Base-by-base conservation (phyloP, 768 basidiomycete genomes). In the Cystobasidium tubakii region DNA sequence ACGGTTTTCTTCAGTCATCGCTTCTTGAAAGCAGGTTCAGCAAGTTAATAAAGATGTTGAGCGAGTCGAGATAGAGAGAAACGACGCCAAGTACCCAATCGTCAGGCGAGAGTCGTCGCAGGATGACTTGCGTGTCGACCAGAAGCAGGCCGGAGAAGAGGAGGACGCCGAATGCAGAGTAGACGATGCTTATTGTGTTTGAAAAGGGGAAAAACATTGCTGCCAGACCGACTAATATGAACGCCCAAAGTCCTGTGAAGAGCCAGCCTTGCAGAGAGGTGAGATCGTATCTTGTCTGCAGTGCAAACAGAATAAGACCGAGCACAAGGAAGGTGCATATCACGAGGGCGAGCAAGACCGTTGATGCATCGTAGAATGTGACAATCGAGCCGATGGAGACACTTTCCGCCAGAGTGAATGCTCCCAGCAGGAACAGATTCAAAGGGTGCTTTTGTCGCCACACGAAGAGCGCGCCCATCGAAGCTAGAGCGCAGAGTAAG, bases 291-390 rank as follows among this genome's bases (percentile, higher is more conserved):
- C 79, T 80, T 10, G 71, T 64, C 75, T 80, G 78, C 34, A 62
- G 1, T 0, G 96, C 97, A 84, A 96, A 98, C 66, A 97, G 81
- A 0, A 94, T 97, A 75, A 99, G 82, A 6, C 94, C 96, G 46
- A 92, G 81, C 86, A 99, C 98, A 55, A 98, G 88, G 17, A 92
- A 92, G 1, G 90, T 83, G 0, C 94, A 96, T 78, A 97, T 92
- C 66, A 95, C 81, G 86, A 97, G 81, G 0, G 95, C 95, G 81
- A 96, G 91, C 43, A 97, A 81, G 29, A 97, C 89, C 70, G 94
- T 84, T 23, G 44, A 63, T 43, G 54, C 31, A 78, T 90, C 86
- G 79, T 86, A 88, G 82, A 88, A 91, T 0, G 88, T 89, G 29
- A 90, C 85, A 36, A 89, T 87, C 9, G 91, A 83, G n/a, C 96